These are phyloP conservation scores for Aspergillus tubingensis DNA, from an alignment of 2,329 filamentous ascomycete genomes.

Conservation along the genomic window DNA sequence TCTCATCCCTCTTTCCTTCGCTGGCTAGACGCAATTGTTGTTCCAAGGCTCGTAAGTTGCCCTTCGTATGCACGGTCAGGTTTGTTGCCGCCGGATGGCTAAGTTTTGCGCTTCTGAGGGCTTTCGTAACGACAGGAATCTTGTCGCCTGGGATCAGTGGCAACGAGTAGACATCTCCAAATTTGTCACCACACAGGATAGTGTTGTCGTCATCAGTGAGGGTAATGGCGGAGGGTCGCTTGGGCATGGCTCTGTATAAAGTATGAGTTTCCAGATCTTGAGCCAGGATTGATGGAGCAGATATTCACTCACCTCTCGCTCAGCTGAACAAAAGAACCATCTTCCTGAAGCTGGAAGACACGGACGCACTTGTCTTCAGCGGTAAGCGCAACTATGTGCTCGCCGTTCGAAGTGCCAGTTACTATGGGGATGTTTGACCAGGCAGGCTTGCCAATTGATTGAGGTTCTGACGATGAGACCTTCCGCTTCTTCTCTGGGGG, in stretches of 20 bases:
- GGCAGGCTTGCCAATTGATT: slow-evolving; percentile 21
- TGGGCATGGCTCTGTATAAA: slow-evolving; percentile 72
- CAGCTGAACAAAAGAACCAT: slow-evolving; percentile 64
- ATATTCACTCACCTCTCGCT: slow-evolving; percentile 65
- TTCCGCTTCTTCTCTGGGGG: slow-evolving; percentile 50
- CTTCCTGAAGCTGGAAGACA: slow-evolving; percentile 69
- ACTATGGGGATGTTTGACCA: slow-evolving; percentile 70
- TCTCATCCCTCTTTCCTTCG: slow-evolving; percentile 45
- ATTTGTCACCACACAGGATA: slow-evolving; percentile 88
- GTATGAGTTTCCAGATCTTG: slow-evolving; percentile 13
- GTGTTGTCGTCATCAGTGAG: slow-evolving; percentile 69
- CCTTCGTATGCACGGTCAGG: slow-evolving; percentile 63
- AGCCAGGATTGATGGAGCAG: too few species aligned
- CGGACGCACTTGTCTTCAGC: slow-evolving; percentile 90
- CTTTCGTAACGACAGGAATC: slow-evolving; percentile 40
- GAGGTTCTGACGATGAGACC: slow-evolving; percentile 34
- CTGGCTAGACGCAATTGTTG: slow-evolving; percentile 55
- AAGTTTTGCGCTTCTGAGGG: slow-evolving; percentile 30
- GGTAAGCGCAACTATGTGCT: slow-evolving; percentile 74
- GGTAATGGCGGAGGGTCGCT: slow-evolving; percentile 76
- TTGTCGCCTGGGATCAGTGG: slow-evolving; percentile 61
- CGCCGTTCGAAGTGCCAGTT: slow-evolving; percentile 62
- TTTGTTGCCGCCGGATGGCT: slow-evolving; percentile 57
- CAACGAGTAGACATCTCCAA: slow-evolving; percentile 90
- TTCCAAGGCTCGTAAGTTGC: slow-evolving; percentile 60